These are phyloP conservation scores for Sarcomyxa edulis DNA, from an alignment of 768 basidiomycete genomes.

Conservation along the genomic window DNA sequence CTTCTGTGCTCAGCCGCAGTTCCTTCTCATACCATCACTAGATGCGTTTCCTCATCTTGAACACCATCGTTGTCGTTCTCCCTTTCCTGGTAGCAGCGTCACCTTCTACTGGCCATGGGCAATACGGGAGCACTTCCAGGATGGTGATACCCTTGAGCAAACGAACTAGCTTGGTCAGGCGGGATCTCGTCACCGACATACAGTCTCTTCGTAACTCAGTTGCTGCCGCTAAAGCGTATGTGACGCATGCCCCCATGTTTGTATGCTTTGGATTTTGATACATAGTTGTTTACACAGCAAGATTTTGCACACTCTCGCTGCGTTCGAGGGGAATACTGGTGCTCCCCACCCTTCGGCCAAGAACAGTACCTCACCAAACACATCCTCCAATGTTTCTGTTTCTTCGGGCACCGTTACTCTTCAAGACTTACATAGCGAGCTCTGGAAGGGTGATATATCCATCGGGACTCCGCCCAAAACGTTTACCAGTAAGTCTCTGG, in stretches of 20 bases:
- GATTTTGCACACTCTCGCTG: background rate
- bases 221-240: too few relatives aligned
- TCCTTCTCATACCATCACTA: too few relatives aligned
- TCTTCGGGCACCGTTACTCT: constrained; percentile 9
- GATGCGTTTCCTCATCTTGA: constrained; percentile 1
- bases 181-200: constrained; percentile 1
- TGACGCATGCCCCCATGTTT: background rate
- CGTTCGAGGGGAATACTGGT: constrained; percentile 1
- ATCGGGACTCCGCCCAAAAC: constrained; percentile 6
- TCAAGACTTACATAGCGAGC: background rate
- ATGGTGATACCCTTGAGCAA: constrained; percentile 6
- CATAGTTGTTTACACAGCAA: too few relatives aligned
- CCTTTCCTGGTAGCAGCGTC: constrained; percentile 8
- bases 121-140: too few relatives aligned
- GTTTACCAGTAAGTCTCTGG: constrained; percentile 4
- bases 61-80: constrained; percentile 4
- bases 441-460: constrained; percentile 8
- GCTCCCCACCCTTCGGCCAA: background rate
- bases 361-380: background rate
- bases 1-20: too few relatives aligned
- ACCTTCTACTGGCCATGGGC: background rate
- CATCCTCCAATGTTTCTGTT: too few relatives aligned
- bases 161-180: background rate
- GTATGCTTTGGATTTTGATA: background rate
- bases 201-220: background rate